Conservation (phyloP, 192 early-diverging fungal genomes). For the Coemansia sp. region DNA sequence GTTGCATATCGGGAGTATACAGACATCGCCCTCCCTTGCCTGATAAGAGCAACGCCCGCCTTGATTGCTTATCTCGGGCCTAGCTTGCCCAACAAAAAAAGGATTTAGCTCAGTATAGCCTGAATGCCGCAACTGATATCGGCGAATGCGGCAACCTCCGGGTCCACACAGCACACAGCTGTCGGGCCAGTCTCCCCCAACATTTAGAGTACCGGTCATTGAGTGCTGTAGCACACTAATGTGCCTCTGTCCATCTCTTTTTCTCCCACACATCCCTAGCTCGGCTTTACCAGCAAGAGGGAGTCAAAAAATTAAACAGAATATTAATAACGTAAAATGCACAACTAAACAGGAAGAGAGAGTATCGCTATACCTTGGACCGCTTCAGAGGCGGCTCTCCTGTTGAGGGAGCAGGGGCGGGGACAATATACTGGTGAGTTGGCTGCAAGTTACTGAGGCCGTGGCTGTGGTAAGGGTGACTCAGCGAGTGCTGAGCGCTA, state of each 20-base stretch:
- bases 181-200: neutral
- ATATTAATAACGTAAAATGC: neutral
- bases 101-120: neutral
- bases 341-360: neutral
- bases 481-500: neutral
- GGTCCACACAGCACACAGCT: neutral
- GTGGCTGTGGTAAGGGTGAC: constrained; percentile 1
- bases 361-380: constrained; percentile 14
- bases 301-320: neutral
- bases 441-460: constrained; percentile 10
- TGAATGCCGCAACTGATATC: neutral
- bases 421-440: constrained; percentile 31
- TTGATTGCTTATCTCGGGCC: constrained; percentile 5
- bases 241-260: no score
- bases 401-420: constrained; percentile 9
- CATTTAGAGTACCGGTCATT: neutral
- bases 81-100: neutral
- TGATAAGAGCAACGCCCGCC: constrained; percentile 1
- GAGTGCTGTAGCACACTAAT: no score
- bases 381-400: constrained; percentile 21
- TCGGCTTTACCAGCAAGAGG: neutral
- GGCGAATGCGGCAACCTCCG: neutral
- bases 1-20: neutral
- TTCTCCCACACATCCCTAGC: no score
- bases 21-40: constrained; percentile 5